Evolutionary conservation across 2,329 filamentous ascomycete species (phyloP).

Genomic region (Aaosphaeria pasadenensis): DNA sequence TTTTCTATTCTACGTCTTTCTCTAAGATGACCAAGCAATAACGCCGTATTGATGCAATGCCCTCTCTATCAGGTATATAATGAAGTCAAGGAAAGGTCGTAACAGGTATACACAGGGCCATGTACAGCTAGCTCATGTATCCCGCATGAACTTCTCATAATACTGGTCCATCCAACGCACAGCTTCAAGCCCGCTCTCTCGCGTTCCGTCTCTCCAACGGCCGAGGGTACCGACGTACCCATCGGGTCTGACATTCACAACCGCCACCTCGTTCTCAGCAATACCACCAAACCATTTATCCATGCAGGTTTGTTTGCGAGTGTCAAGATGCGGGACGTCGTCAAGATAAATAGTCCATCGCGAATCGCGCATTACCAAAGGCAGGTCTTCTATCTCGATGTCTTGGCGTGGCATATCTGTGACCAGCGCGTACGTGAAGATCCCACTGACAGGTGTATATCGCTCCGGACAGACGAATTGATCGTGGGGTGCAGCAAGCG

Average conservation of each 20-base stretch:
- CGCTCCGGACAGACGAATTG: constrained; percentile 65
- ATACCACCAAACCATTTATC: constrained; percentile 68
- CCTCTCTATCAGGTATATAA: too few species aligned
- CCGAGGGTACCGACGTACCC: constrained; percentile 69
- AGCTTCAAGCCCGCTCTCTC: constrained; percentile 32
- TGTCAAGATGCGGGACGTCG: constrained; percentile 56
- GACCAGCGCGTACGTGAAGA: constrained; percentile 65
- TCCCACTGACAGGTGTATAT: constrained; percentile 65
- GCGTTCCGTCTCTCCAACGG: constrained; percentile 32
- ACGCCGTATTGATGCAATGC: too few species aligned
- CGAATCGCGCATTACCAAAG: constrained; percentile 59
- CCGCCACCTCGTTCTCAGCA: constrained; percentile 55
- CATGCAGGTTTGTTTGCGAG: constrained; percentile 53
- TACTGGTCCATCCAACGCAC: constrained; percentile 50
- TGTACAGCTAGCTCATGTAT: constrained; percentile 5
- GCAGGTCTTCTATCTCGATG: constrained; percentile 66
- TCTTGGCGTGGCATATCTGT: constrained; percentile 62
- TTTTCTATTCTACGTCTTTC: too few species aligned
- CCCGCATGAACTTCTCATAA: constrained; percentile 47
- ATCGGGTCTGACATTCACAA: constrained; percentile 69
- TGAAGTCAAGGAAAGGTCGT: too few species aligned
- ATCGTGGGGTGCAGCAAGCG: constrained; percentile 58
- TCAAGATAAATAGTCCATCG: constrained; percentile 73
- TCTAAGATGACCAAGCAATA: too few species aligned
- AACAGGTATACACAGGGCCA: too few species aligned